A percentile compares a stretch with the other conserved stretches of the same genome.
Evolutionary conservation across 2,329 filamentous ascomycete genomes (phyloP).

Genomic region (Pseudogymnoascus sp.): DNA sequence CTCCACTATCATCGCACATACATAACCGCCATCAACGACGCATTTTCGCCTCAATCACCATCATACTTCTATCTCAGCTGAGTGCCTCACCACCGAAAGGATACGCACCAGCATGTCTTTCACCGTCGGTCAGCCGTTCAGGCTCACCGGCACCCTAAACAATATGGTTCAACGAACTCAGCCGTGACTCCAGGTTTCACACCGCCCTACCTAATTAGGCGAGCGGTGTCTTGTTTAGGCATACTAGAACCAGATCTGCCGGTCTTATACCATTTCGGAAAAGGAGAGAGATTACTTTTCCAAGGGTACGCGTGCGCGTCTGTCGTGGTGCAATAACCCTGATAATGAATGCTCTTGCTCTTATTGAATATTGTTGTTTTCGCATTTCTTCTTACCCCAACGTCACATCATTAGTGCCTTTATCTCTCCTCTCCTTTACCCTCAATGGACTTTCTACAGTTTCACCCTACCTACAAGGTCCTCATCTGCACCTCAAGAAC

Average conservation of each 20-base stretch:
- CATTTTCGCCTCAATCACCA: not conserved
- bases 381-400: too few relatives aligned
- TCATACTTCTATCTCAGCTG: not conserved
- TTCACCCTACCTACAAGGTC: not conserved
- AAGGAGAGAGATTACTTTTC: not conserved
- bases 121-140: constrained; percentile 56
- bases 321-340: not conserved
- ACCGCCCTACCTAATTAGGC: not conserved
- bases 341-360: not conserved
- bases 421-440: too few relatives aligned
- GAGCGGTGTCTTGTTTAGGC: not conserved
- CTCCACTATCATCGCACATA: constrained; percentile 4
- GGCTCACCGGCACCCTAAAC: constrained; percentile 47
- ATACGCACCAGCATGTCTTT: constrained; percentile 49
- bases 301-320: not conserved
- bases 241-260: not conserved
- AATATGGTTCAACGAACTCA: not conserved
- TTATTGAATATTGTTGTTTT: constrained; percentile 3
- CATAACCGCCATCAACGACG: not conserved
- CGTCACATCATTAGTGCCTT: too few relatives aligned
- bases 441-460: too few relatives aligned
- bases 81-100: constrained; percentile 5
- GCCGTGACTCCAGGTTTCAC: not conserved
- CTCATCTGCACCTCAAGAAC: not conserved
- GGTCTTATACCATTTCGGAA: not conserved